Evolutionary conservation across 1,139 yeast genomes (phyloP).

Genomic region (Yamadazyma trypodendri): DNA sequence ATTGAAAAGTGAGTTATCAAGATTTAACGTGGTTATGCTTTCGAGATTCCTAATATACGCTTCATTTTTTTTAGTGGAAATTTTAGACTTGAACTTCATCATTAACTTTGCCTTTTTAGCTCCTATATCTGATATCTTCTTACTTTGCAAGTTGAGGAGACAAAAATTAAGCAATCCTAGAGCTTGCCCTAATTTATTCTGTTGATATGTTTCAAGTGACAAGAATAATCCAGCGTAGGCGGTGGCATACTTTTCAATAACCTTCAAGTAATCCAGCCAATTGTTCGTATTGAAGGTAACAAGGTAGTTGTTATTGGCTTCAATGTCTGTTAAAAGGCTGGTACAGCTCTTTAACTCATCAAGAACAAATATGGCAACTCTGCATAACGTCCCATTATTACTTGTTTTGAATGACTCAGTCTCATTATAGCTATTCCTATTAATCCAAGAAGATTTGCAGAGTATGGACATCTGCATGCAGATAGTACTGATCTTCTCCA

Average conservation of each 20-base stretch:
- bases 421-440: conserved; percentile 28
- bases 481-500: conserved; percentile 29
- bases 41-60: conserved; percentile 29
- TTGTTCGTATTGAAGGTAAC: conserved; percentile 11
- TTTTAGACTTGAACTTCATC: conserved; percentile 25
- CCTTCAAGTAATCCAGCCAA: conserved; percentile 35
- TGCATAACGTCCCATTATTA: conserved; percentile 41
- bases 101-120: conserved; percentile 16
- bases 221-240: conserved; percentile 46
- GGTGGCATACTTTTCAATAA: conserved; percentile 35
- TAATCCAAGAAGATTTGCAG: conserved; percentile 39
- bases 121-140: conserved; percentile 19
- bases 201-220: conserved; percentile 43
- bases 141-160: conserved; percentile 40
- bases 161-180: conserved; percentile 43
- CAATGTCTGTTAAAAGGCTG: conserved; percentile 18
- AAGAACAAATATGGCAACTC: conserved; percentile 41
- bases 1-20: conserved; percentile 37
- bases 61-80: conserved; percentile 31
- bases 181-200: conserved; percentile 41
- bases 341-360: conserved; percentile 30
- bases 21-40: conserved; percentile 37
- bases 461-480: conserved; percentile 43
- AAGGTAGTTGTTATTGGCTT: conserved; percentile 14
- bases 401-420: conserved; percentile 28